Evolutionary conservation across 192 early-diverging fungal species (phyloP), one percentile per base, ranked within the genome.

Genomic region (Globomyces pollinis-pini): DNA sequence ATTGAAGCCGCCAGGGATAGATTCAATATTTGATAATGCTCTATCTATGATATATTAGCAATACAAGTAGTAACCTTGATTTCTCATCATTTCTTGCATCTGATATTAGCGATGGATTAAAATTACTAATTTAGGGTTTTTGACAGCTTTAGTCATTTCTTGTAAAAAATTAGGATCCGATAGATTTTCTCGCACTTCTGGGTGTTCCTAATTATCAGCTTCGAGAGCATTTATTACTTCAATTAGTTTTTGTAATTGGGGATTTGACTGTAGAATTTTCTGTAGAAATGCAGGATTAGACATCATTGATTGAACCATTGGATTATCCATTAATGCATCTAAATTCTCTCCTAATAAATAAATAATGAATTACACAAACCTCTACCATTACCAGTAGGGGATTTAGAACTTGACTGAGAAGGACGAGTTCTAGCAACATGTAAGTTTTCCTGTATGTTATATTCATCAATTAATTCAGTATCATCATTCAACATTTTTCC

Each of bases 401-500:
- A 28, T 4, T 11, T 15, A 12, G 44, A 26, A 26, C 23, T 26
- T 55, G 53, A 2, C 21, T 35, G 31, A 36, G 21, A 49, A 42
- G 26, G 59, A 38, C 56, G 53, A 8, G 41, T 18, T 38, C 80
- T 85, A 15, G 92, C 88, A 76, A 91, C 81, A 61, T 95, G 90
- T 7, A 95, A 76, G 0, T 83, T 84, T 11, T 89, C 83, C 1
- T 69, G 70, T 9, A 96, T 67, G 63, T 86, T 86, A 65, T 90
- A 88, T 7, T 57, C 63, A 1, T 72, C 66, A 26, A 96, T 64
- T 32, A 61, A 39, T 1, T 70, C 81, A 31, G 91, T 88, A 15
- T 60, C 73, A 60, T 93, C 89, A 65, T 93, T 91, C 42, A 93
- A 79, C 38, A 96, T 87, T 30, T 84, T 77, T 1, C 93, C 93